Conservation (phyloP, 768 basidiomycete genomes). For the Auricularia sp. region DNA sequence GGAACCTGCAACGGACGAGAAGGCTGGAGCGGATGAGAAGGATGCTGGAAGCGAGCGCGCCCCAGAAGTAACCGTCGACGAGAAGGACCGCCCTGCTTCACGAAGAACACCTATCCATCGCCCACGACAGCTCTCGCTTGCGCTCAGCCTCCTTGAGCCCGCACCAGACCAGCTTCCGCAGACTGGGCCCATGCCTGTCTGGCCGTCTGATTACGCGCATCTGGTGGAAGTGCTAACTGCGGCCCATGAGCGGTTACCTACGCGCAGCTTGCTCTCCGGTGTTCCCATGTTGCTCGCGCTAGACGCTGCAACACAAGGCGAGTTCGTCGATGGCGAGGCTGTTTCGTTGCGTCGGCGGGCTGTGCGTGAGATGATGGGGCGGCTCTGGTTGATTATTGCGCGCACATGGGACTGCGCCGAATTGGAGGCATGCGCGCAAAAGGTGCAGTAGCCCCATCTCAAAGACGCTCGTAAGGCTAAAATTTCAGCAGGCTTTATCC, state of each 20-base stretch:
- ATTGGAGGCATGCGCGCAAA: conserved; percentile 42
- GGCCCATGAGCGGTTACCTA: conserved; percentile 62
- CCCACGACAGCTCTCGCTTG: conserved; percentile 7
- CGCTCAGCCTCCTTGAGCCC: conserved; percentile 9
- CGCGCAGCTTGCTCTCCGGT: conserved; percentile 63
- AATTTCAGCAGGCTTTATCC: conserved; percentile 33
- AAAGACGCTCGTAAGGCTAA: conserved; percentile 5
- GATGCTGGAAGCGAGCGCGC: background rate
- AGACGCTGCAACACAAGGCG: conserved; percentile 35
- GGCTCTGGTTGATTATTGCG: conserved; percentile 60
- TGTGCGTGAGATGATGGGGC: conserved; percentile 53
- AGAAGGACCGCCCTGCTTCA: background rate
- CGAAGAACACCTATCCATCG: background rate
- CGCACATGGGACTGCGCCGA: conserved; percentile 56
- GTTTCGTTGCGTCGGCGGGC: conserved; percentile 35
- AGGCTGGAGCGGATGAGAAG: background rate
- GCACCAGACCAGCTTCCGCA: conserved; percentile 7
- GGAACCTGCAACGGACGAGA: conserved; percentile 1
- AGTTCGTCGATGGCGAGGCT: conserved; percentile 30
- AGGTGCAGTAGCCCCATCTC: conserved; percentile 30
- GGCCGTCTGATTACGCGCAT: conserved; percentile 63
- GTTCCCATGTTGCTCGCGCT: conserved; percentile 81
- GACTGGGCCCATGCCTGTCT: conserved; percentile 36
- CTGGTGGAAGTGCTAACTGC: conserved; percentile 56
- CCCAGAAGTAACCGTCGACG: background rate